Conservation (phyloP, 2,329 filamentous ascomycete species). For the Diaporthe citriasiana region DNA sequence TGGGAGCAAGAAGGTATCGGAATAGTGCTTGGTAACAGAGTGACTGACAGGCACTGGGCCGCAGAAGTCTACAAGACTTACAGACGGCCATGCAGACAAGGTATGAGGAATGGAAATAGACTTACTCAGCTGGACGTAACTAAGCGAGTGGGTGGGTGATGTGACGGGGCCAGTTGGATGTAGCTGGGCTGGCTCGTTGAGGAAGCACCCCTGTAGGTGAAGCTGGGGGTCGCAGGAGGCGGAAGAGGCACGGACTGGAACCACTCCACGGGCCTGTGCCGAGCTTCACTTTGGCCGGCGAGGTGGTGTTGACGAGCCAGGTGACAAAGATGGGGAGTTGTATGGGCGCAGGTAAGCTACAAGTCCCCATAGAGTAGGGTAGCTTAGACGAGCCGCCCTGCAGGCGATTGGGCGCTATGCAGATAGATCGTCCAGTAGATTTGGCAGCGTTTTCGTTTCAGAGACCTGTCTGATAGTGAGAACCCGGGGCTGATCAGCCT, state of each 20-base stretch:
- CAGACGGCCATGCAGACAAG: background rate
- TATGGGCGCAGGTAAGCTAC: constrained; percentile 15
- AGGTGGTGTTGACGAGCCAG: constrained; percentile 10
- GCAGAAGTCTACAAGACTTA: background rate
- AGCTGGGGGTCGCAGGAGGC: background rate
- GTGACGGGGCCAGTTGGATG: background rate
- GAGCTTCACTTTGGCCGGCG: constrained; percentile 1
- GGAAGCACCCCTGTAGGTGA: constrained; percentile 5
- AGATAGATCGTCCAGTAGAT: background rate
- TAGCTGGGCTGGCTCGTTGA: background rate
- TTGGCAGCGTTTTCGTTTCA: background rate
- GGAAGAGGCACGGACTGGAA: constrained; percentile 1
- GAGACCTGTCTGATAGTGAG: background rate
- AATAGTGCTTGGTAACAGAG: background rate
- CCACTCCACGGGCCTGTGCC: background rate
- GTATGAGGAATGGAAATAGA: background rate
- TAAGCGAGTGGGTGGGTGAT: background rate
- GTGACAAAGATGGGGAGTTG: constrained; percentile 21
- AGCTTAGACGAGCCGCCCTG: constrained; percentile 8
- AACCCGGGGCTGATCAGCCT: background rate
- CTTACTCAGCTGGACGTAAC: constrained; percentile 24
- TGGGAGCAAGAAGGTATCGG: background rate
- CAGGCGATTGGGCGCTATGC: background rate
- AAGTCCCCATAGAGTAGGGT: background rate
- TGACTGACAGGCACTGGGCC: background rate